phyloP scores from a whole-genome alignment of 2,329 filamentous ascomycete genomes.

The Cordyceps javanica region DNA sequence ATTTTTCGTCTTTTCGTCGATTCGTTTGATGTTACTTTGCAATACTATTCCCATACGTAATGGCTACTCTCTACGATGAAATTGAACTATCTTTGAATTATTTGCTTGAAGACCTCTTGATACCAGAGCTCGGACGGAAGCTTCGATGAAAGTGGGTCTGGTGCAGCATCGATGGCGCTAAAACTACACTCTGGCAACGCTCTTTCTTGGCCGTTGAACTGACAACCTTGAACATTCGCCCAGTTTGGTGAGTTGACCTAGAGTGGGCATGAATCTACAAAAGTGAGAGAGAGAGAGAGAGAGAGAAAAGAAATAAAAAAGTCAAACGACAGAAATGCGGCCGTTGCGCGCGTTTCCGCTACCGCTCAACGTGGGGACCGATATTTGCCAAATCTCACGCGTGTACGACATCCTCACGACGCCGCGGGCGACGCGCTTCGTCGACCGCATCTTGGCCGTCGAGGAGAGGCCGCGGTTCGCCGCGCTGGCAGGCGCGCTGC shows the following conservation, averaged over 20 bases:
- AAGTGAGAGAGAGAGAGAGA: too few relatives aligned
- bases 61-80: neutral
- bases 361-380: constrained; percentile 66
- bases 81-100: neutral
- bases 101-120: neutral
- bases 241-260: too few relatives aligned
- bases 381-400: constrained; percentile 67
- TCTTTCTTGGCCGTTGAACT: neutral
- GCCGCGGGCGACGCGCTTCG: constrained; percentile 36
- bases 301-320: too few relatives aligned
- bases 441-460: constrained; percentile 40
- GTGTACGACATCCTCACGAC: constrained; percentile 52
- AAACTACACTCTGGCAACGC: too few relatives aligned
- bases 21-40: too few relatives aligned
- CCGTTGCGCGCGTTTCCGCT: constrained; percentile 49
- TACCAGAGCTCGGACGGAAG: neutral
- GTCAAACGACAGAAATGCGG: constrained; percentile 22
- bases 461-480: constrained; percentile 27
- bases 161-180: neutral
- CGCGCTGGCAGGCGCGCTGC: neutral
- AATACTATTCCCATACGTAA: neutral
- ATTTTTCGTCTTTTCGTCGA: neutral
- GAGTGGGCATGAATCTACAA: neutral
- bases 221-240: too few relatives aligned
- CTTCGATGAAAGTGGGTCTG: constrained; percentile 7